phyloP scores from a whole-genome alignment of 1,284 basidiomycete species.

The Naganishia cerealis region DNA sequence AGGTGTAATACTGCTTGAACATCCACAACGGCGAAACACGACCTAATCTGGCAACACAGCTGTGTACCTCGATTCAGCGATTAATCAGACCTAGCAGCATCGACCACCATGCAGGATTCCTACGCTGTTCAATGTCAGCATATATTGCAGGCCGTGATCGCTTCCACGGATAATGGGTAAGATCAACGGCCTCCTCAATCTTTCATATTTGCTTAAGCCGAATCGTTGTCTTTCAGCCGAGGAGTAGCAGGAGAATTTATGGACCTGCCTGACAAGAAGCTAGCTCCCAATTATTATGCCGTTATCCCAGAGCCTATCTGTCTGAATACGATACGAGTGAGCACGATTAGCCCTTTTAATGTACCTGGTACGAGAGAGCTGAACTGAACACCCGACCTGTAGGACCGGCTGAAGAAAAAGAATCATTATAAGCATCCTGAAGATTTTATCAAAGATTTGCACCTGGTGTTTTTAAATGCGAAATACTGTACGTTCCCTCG shows the following conservation, averaged over 20 bases:
- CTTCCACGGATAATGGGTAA: slow-evolving; percentile 47
- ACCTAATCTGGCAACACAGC: neutral
- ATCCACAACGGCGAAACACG: neutral
- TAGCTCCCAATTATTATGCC: slow-evolving; percentile 50
- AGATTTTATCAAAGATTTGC: slow-evolving; percentile 50
- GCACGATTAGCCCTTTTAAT: slow-evolving; percentile 23
- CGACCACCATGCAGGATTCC: slow-evolving; percentile 13
- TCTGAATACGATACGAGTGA: slow-evolving; percentile 49
- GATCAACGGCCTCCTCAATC: slow-evolving; percentile 15
- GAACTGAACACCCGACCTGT: neutral
- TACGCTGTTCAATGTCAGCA: slow-evolving; percentile 41
- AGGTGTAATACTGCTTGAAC: too few species aligned
- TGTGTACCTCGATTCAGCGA: neutral
- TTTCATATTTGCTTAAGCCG: neutral
- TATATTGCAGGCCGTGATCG: slow-evolving; percentile 47
- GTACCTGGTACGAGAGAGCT: neutral
- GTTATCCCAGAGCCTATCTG: slow-evolving; percentile 52
- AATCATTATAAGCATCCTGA: slow-evolving; percentile 44
- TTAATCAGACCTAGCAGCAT: neutral
- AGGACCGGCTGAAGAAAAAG: slow-evolving; percentile 41
- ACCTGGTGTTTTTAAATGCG: slow-evolving; percentile 54
- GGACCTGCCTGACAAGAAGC: slow-evolving; percentile 45
- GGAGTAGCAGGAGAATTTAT: slow-evolving; percentile 41
- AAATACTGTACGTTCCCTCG: slow-evolving; percentile 46
- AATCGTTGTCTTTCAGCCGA: neutral